Conservation (phyloP, 2,329 filamentous ascomycete genomes). For the Colletotrichum paranaense region DNA sequence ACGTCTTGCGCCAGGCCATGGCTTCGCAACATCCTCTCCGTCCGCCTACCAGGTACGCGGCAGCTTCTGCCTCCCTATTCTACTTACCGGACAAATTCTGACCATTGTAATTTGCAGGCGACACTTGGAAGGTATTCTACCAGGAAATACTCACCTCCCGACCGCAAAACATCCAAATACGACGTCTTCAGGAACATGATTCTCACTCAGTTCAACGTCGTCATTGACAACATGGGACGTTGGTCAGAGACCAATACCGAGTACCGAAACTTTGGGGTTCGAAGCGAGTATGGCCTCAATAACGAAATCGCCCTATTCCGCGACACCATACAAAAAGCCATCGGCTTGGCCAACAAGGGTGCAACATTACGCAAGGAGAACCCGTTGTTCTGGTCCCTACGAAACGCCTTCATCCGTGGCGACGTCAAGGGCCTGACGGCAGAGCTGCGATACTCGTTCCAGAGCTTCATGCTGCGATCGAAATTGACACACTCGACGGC, state of each 20-base stretch:
- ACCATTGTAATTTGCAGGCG: not conserved
- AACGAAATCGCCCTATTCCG: constrained; percentile 59
- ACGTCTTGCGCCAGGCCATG: constrained; percentile 21
- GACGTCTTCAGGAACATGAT: constrained; percentile 36
- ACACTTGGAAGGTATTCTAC: not conserved
- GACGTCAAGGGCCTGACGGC: constrained; percentile 62
- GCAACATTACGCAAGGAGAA: constrained; percentile 55
- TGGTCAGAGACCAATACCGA: constrained; percentile 32
- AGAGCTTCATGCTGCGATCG: constrained; percentile 69
- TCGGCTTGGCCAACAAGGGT: constrained; percentile 54
- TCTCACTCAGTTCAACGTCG: constrained; percentile 29
- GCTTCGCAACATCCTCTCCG: constrained; percentile 31
- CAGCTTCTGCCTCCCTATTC: not conserved
- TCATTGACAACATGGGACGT: constrained; percentile 29
- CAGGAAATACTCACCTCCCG: not conserved
- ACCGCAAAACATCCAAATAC: constrained; percentile 20
- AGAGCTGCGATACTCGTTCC: constrained; percentile 77
- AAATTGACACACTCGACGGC: constrained; percentile 65
- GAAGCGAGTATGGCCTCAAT: constrained; percentile 53
- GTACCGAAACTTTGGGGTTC: constrained; percentile 38
- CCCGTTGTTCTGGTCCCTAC: constrained; percentile 68
- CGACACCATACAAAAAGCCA: constrained; percentile 55
- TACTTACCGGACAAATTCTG: not conserved
- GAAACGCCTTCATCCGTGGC: constrained; percentile 67
- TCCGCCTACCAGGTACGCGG: constrained; percentile 26